phyloP scores from a whole-genome alignment of 169 alveolate genomes.

The Plasmodium knowlesi region DNA sequence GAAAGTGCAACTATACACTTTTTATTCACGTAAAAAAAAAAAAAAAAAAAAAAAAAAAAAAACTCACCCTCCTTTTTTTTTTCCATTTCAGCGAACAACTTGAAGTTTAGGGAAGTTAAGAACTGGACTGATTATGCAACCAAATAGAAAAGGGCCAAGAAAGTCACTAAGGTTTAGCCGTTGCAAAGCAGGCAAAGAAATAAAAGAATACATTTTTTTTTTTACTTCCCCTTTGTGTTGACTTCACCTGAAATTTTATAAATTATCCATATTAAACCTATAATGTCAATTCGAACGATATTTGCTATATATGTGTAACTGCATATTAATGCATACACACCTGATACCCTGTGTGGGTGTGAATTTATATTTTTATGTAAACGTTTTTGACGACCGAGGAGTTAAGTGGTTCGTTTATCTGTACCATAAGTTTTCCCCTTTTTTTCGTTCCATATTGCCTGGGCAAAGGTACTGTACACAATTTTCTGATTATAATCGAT shows the following conservation, averaged over 20 bases:
- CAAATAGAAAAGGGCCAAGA: not conserved
- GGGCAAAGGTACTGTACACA: not conserved
- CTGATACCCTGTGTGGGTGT: not conserved
- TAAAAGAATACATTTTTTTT: not conserved
- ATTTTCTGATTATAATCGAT: not conserved
- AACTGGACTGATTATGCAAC: constrained; percentile 35
- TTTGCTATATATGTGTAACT: not conserved
- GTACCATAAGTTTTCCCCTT: not conserved
- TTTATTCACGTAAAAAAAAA: not conserved
- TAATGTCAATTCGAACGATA: not conserved
- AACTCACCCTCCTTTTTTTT: not conserved
- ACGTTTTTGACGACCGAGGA: not conserved
- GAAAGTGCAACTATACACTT: not conserved
- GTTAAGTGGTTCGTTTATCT: not conserved
- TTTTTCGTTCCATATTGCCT: not conserved
- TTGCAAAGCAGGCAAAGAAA: not conserved
- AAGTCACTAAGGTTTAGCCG: not conserved
- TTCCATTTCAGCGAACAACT: constrained; percentile 6
- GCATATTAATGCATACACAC: not conserved
- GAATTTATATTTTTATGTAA: not conserved
- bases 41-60: not conserved
- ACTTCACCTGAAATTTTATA: not conserved
- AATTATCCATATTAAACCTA: constrained; percentile 1
- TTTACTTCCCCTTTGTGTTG: not conserved
- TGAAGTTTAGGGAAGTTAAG: constrained; percentile 45